Conservation (phyloP, 495 filamentous ascomycete species). For the Lindgomyces ingoldianus region DNA sequence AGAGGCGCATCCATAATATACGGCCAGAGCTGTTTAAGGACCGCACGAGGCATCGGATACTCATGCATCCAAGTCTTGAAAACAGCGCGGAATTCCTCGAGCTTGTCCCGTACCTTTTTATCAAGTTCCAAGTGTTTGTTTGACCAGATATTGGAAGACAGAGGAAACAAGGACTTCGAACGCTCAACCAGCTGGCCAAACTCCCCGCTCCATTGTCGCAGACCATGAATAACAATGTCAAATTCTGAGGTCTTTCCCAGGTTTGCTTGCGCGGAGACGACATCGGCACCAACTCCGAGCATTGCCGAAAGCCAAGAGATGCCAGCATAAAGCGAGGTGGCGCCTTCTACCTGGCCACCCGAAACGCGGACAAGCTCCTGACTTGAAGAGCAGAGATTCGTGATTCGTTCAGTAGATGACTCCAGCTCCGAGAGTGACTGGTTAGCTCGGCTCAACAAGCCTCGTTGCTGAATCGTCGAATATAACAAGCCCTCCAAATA, state of each 20-base stretch:
- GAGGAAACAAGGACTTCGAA: constrained; percentile 7
- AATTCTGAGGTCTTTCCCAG: constrained; percentile 36
- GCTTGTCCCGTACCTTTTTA: neutral
- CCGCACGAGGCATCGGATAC: constrained; percentile 15
- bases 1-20: constrained; percentile 12
- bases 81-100: constrained; percentile 17
- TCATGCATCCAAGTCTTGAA: constrained; percentile 15
- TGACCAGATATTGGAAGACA: constrained; percentile 32
- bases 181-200: constrained; percentile 13
- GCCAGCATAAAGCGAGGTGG: neutral
- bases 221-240: constrained; percentile 17
- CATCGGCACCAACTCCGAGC: constrained; percentile 15
- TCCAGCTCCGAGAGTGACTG: constrained; percentile 8
- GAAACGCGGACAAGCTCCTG: constrained; percentile 1
- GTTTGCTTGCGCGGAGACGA: constrained; percentile 38
- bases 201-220: constrained; percentile 15
- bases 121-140: constrained; percentile 10
- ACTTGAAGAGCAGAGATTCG: neutral
- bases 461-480: constrained; percentile 66
- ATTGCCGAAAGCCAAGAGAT: constrained; percentile 34
- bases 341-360: neutral
- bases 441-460: constrained; percentile 4
- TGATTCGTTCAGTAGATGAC: neutral
- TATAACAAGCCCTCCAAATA: constrained; percentile 80
- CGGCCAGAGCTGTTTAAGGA: constrained; percentile 32